phyloP scores from a whole-genome alignment of 495 filamentous ascomycete genomes.

The Xylaria bambusicola region DNA sequence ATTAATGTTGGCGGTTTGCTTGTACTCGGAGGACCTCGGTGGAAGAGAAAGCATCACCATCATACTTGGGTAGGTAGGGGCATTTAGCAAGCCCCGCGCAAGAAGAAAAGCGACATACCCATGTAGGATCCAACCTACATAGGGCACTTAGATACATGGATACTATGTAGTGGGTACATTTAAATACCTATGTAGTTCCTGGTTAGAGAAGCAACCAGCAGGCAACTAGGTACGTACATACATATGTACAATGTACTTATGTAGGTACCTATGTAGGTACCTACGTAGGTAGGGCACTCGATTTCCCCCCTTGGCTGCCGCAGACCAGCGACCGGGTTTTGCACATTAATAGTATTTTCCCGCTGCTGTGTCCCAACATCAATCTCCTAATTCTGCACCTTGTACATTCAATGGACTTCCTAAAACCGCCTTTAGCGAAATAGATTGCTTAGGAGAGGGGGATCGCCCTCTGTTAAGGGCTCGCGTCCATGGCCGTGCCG shows the following conservation, averaged over 20 bases:
- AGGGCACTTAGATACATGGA: neutral
- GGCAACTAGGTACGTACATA: no score
- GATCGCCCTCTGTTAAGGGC: neutral
- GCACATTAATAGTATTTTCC: neutral
- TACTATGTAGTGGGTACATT: neutral
- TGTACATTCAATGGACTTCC: constrained; percentile 9
- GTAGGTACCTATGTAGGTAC: no score
- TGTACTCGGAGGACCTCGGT: neutral
- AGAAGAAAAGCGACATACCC: constrained; percentile 13
- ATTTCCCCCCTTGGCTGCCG: no score
- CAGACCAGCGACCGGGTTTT: no score
- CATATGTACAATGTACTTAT: no score
- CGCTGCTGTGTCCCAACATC: neutral
- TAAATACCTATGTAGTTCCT: no score
- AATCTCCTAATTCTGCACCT: no score
- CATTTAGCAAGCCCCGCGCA: constrained; percentile 24
- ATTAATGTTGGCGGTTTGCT: constrained; percentile 1
- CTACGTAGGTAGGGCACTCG: no score
- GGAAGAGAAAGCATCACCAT: neutral
- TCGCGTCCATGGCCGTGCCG: constrained; percentile 35
- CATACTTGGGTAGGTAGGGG: neutral
- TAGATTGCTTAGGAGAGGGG: constrained; percentile 12
- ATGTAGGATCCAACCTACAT: constrained; percentile 26
- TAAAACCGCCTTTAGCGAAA: neutral
- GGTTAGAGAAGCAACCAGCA: no score